Conservation (phyloP, 2,329 filamentous ascomycete species). For the Colletotrichum agaves region DNA sequence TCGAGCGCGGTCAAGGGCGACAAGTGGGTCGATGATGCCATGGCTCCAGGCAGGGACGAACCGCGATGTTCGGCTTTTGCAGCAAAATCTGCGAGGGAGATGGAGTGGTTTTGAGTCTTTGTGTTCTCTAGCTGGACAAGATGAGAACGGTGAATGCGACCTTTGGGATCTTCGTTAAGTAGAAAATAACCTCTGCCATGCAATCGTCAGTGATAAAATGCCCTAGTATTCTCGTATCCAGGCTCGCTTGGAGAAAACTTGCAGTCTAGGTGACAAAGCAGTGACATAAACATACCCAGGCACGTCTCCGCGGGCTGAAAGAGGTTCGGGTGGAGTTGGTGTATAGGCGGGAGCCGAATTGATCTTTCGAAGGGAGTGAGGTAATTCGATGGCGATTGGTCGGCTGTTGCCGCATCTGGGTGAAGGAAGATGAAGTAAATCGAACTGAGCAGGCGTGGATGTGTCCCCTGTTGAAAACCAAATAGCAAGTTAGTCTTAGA, state of each 20-base stretch:
- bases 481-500: slow-evolving; percentile 13
- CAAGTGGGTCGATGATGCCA: slow-evolving; percentile 34
- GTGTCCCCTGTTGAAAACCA: slow-evolving; percentile 37
- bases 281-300: slow-evolving; percentile 59
- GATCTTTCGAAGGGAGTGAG: slow-evolving; percentile 51
- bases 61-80: slow-evolving; percentile 17
- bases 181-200: slow-evolving; percentile 67
- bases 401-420: slow-evolving; percentile 46
- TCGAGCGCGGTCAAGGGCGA: slow-evolving; percentile 36
- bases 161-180: slow-evolving; percentile 64
- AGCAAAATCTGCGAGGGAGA: slow-evolving; percentile 45
- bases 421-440: slow-evolving; percentile 25
- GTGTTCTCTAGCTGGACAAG: slow-evolving; percentile 59
- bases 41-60: slow-evolving; percentile 25
- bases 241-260: too few relatives aligned
- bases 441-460: slow-evolving; percentile 16
- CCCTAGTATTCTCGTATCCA: neutral
- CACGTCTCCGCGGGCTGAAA: slow-evolving; percentile 69
- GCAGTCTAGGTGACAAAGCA: neutral
- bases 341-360: slow-evolving; percentile 48
- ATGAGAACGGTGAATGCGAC: slow-evolving; percentile 60
- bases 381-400: slow-evolving; percentile 66
- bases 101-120: slow-evolving; percentile 50
- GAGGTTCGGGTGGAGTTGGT: slow-evolving; percentile 58
- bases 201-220: neutral